Percentiles rank a stretch among this genome's conserved stretches.
Conservation (phyloP, 1,284 basidiomycete species). For the Pyrrhoderma lamaoense region DNA sequence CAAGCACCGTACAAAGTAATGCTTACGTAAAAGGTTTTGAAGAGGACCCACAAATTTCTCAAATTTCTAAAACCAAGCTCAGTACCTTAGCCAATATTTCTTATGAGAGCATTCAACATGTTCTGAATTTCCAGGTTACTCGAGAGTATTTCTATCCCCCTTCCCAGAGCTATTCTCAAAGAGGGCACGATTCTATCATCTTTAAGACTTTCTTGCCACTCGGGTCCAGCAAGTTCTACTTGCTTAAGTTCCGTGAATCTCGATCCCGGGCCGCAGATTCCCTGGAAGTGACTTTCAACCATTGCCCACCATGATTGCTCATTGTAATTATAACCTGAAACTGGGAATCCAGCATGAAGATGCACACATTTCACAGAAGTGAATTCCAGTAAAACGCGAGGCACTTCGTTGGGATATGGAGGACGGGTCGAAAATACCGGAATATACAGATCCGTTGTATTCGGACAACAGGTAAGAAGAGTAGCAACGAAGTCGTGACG, state of each 20-base stretch:
- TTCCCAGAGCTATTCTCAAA: not conserved
- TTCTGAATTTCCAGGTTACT: not conserved
- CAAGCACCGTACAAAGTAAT: not conserved
- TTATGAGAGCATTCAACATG: not conserved
- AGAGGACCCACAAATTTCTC: not conserved
- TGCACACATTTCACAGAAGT: not conserved
- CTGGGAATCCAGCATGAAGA: constrained; percentile 3
- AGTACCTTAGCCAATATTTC: not conserved
- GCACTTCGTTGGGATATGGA: not conserved
- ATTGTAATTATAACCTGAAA: not conserved
- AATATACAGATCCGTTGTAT: constrained; percentile 5
- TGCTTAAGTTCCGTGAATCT: constrained; percentile 1
- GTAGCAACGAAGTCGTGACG: constrained; percentile 10
- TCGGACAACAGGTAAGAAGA: constrained; percentile 1
- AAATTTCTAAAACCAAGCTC: too few species aligned
- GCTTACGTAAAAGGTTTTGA: too few species aligned
- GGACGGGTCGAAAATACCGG: constrained; percentile 3
- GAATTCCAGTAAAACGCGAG: not conserved
- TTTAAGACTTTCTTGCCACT: constrained; percentile 6
- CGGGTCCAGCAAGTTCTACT: constrained; percentile 1
- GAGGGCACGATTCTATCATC: not conserved
- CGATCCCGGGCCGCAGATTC: constrained; percentile 1
- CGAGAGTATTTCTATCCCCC: not conserved
- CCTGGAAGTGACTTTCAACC: constrained; percentile 1
- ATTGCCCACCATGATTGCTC: constrained; percentile 1